phyloP scores from a whole-genome alignment of 768 basidiomycete genomes.

The Tricholoma hemisulphureum region DNA sequence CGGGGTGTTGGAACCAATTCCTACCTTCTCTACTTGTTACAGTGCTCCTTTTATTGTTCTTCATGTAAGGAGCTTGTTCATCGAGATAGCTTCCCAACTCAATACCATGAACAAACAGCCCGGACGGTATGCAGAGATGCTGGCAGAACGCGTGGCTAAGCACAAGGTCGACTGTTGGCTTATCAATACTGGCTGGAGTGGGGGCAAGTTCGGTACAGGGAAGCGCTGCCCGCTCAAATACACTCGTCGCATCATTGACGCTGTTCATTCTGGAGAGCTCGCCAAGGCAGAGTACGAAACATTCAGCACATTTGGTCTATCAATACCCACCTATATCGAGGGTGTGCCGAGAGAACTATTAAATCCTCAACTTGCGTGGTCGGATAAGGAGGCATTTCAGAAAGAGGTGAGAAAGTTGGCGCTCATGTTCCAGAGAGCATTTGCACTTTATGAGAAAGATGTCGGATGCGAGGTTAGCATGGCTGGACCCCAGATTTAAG shows the following conservation, averaged over 20 bases:
- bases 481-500: slow-evolving; percentile 68
- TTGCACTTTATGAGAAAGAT: slow-evolving; percentile 86
- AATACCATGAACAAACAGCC: slow-evolving; percentile 46
- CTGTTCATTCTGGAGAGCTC: slow-evolving; percentile 92
- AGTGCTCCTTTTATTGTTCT: slow-evolving; percentile 99
- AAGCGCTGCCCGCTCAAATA: slow-evolving; percentile 95
- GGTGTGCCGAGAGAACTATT: slow-evolving; percentile 91
- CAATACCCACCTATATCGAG: slow-evolving; percentile 78
- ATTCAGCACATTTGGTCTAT: slow-evolving; percentile 79
- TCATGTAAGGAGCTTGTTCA: slow-evolving; percentile 53
- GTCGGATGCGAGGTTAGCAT: slow-evolving; percentile 76
- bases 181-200: slow-evolving; percentile 98
- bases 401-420: slow-evolving; percentile 85
- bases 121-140: slow-evolving; percentile 94
- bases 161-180: slow-evolving; percentile 94
- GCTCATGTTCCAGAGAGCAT: slow-evolving; percentile 93
- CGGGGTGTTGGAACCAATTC: slow-evolving; percentile 96
- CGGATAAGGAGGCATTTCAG: slow-evolving; percentile 85
- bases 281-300: slow-evolving; percentile 84
- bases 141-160: slow-evolving; percentile 89
- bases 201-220: slow-evolving; percentile 88
- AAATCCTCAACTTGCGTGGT: slow-evolving; percentile 86
- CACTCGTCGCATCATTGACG: slow-evolving; percentile 95
- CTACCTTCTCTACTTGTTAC: slow-evolving; percentile 99
- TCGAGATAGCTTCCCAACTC: neutral